Evolutionary conservation across 768 basidiomycete genomes (phyloP).

Genomic region (Tricholoma matsutake): DNA sequence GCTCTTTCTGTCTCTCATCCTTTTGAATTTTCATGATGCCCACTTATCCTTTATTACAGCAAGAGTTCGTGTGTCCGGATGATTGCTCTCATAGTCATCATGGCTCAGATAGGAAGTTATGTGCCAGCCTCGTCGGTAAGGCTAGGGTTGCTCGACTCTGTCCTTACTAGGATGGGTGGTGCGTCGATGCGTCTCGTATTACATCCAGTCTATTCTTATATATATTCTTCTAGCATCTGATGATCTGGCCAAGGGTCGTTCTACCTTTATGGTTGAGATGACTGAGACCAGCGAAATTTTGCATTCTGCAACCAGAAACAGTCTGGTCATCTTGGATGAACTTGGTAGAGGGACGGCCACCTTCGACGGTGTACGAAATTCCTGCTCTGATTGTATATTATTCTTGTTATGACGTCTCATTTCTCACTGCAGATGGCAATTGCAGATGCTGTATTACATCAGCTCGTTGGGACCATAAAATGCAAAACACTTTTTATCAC

Average conservation of each 20-base stretch:
- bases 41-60: slow-evolving; percentile 29
- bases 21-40: not conserved
- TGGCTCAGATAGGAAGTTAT: slow-evolving; percentile 93
- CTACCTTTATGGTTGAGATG: slow-evolving; percentile 98
- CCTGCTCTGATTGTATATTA: not conserved
- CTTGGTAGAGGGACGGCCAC: slow-evolving; percentile 90
- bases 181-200: slow-evolving; percentile 16
- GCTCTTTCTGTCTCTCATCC: slow-evolving; percentile 10
- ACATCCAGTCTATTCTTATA: slow-evolving; percentile 5
- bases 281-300: slow-evolving; percentile 91
- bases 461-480: slow-evolving; percentile 54
- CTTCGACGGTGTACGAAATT: slow-evolving; percentile 70
- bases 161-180: slow-evolving; percentile 91
- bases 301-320: slow-evolving; percentile 64
- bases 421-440: slow-evolving; percentile 67
- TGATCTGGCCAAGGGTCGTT: slow-evolving; percentile 80
- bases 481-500: slow-evolving; percentile 91
- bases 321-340: slow-evolving; percentile 88
- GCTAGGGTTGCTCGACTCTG: slow-evolving; percentile 78
- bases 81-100: slow-evolving; percentile 71
- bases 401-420: not conserved
- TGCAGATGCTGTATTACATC: slow-evolving; percentile 74
- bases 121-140: slow-evolving; percentile 78
- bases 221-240: slow-evolving; percentile 61
- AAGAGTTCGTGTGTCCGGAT: slow-evolving; percentile 85